Percentiles rank a stretch among this genome's conserved stretches.
phyloP scores from a whole-genome alignment of 2,329 filamentous ascomycete species.

The Colletotrichum scovillei region DNA sequence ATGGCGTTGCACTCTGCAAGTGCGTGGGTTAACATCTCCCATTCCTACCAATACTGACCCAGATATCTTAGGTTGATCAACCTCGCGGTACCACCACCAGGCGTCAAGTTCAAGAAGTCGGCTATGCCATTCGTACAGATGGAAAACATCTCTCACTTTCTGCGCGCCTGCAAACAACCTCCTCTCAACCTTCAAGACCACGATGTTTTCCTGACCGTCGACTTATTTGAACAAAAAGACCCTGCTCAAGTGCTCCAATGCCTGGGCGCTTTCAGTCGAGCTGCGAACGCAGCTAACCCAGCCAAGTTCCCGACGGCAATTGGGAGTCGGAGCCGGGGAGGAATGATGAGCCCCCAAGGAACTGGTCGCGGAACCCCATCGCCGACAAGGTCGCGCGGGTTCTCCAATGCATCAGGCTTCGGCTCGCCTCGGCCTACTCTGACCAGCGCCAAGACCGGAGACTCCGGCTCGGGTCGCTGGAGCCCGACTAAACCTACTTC shows the following conservation, averaged over 20 bases:
- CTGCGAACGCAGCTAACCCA: conserved; percentile 81
- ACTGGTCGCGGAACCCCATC: conserved; percentile 63
- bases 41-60: conserved; percentile 38
- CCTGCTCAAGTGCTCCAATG: conserved; percentile 96
- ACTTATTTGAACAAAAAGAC: conserved; percentile 95
- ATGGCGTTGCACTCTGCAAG: conserved; percentile 94
- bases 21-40: conserved; percentile 54
- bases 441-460: conserved; percentile 62
- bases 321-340: conserved; percentile 71
- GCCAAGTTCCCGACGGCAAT: conserved; percentile 79
- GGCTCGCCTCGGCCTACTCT: conserved; percentile 53
- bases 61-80: conserved; percentile 76
- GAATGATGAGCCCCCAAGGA: conserved; percentile 71
- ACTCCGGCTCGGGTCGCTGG: conserved; percentile 65
- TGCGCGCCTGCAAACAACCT: conserved; percentile 85
- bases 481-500: conserved; percentile 72
- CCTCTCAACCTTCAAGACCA: conserved; percentile 91
- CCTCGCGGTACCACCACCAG: conserved; percentile 78
- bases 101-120: conserved; percentile 90
- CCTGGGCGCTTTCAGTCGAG: conserved; percentile 88
- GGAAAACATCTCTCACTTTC: conserved; percentile 98
- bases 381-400: conserved; percentile 60
- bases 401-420: conserved; percentile 64
- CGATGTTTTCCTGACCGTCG: conserved; percentile 96
- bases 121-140: conserved; percentile 99